Evolutionary conservation across 371 early-diverging fungal genomes (phyloP).

Genomic region (Phascolomyces articulosus): DNA sequence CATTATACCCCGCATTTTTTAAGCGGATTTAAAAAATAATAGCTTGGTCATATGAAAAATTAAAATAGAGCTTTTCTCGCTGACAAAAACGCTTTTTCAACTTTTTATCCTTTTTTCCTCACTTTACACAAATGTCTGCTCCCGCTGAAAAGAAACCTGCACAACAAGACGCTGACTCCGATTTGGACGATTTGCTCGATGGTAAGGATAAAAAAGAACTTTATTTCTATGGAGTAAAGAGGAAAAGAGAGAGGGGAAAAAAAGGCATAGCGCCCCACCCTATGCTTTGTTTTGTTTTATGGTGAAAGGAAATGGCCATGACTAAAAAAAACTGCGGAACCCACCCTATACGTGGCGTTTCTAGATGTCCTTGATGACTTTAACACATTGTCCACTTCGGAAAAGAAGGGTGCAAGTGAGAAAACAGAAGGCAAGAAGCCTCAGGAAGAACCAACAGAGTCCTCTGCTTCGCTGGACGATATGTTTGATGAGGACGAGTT

Average conservation of each 20-base stretch:
- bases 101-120: neutral
- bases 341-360: neutral
- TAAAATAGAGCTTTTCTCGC: neutral
- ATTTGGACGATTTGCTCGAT: slow-evolving; percentile 68
- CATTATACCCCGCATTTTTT: neutral
- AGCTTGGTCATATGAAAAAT: neutral
- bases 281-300: no score
- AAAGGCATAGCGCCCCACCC: no score
- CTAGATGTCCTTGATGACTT: slow-evolving; percentile 61
- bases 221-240: neutral
- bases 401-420: slow-evolving; percentile 5
- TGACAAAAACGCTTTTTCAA: neutral
- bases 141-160: slow-evolving; percentile 10
- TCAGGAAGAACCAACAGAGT: slow-evolving; percentile 22
- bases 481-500: slow-evolving; percentile 73
- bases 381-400: slow-evolving; percentile 23
- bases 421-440: slow-evolving; percentile 10
- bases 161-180: slow-evolving; percentile 50
- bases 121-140: slow-evolving; percentile 6
- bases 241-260: neutral
- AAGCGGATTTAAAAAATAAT: neutral
- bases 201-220: slow-evolving; percentile 32
- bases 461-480: slow-evolving; percentile 29
- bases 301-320: no score
- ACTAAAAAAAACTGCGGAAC: no score